These are phyloP conservation scores for Boletus reticulatus DNA, from an alignment of 768 basidiomycete genomes.

Conservation along the genomic window DNA sequence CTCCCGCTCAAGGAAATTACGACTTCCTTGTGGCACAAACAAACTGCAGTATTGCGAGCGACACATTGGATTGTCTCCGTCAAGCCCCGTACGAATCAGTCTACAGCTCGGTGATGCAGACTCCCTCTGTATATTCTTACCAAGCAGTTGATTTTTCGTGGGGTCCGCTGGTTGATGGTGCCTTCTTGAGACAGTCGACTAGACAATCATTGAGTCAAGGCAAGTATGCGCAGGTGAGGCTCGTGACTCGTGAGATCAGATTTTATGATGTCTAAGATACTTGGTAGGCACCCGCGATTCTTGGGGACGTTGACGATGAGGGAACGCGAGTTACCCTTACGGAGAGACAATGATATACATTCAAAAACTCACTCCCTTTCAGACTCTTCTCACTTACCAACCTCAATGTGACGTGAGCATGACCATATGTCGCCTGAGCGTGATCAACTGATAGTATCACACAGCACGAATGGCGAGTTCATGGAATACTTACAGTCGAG, in stretches of 20 bases:
- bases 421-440: neutral
- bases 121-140: slow-evolving; percentile 8
- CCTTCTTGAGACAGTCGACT: neutral
- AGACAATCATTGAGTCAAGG: slow-evolving; percentile 22
- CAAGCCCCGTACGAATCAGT: slow-evolving; percentile 12
- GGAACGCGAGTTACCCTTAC: neutral
- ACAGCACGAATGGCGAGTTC: slow-evolving; percentile 1
- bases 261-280: neutral
- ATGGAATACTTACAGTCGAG: neutral
- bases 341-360: neutral
- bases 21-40: slow-evolving; percentile 12
- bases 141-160: slow-evolving; percentile 10
- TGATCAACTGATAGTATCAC: neutral
- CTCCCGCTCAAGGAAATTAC: slow-evolving; percentile 8
- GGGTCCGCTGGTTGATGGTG: slow-evolving; percentile 5
- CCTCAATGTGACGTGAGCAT: slow-evolving; percentile 21
- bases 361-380: neutral
- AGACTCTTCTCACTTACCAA: slow-evolving; percentile 28
- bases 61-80: slow-evolving; percentile 18
- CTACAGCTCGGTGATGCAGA: slow-evolving; percentile 4
- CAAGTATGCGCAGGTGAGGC: slow-evolving; percentile 28
- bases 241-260: too few species aligned
- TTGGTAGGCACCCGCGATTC: neutral
- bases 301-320: slow-evolving; percentile 1
- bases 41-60: slow-evolving; percentile 7